Evolutionary conservation across 169 alveolate species (phyloP).

Genomic region (Cryptosporidium bovis): DNA sequence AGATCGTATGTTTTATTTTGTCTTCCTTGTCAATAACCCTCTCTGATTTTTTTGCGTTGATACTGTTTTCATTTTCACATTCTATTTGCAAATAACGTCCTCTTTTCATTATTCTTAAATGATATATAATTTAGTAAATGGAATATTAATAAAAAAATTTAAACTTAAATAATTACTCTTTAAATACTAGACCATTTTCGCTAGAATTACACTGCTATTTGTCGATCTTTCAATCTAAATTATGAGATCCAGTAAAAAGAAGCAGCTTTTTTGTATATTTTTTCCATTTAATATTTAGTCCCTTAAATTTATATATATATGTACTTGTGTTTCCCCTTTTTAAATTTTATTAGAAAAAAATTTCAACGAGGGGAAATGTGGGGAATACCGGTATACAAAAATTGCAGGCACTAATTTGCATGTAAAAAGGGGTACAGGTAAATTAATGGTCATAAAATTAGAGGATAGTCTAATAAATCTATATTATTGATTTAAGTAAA

Average conservation of each 20-base stretch:
- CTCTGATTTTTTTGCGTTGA: conserved; percentile 11
- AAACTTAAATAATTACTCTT: no score
- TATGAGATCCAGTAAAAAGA: no score
- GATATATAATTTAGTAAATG: no score
- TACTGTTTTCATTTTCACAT: conserved; percentile 6
- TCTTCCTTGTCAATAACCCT: conserved; percentile 57
- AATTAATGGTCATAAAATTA: conserved; percentile 6
- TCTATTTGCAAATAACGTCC: not conserved
- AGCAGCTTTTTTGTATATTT: no score
- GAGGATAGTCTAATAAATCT: conserved; percentile 69
- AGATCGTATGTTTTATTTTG: conserved; percentile 34
- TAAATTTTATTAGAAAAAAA: not conserved
- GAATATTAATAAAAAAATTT: no score
- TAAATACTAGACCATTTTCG: no score
- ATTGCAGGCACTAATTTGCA: conserved; percentile 54
- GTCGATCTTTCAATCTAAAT: no score
- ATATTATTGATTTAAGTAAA: conserved; percentile 28
- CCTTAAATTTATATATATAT: no score
- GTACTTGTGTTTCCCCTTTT: no score
- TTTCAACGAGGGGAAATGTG: not conserved
- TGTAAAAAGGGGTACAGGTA: conserved; percentile 1
- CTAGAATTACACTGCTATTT: no score
- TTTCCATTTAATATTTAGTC: no score
- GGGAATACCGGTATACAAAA: conserved; percentile 39
- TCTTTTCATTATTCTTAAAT: conserved; percentile 42